These are phyloP conservation scores for Rhynchosporium secalis DNA, from an alignment of 2,329 filamentous ascomycete genomes.

Conservation along the genomic window DNA sequence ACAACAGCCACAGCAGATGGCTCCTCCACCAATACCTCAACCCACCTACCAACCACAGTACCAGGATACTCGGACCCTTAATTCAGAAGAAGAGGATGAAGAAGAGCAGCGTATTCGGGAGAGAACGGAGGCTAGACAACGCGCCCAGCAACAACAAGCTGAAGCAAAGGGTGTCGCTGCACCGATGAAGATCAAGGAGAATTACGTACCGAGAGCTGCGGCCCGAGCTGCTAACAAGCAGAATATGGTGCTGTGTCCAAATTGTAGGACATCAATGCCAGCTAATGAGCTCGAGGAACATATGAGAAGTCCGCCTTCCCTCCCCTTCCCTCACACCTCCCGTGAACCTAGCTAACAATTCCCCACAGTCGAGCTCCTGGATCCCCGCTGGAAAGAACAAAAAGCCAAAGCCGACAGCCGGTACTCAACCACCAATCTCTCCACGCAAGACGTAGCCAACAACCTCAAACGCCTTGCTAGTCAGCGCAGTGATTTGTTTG, in stretches of 20 bases:
- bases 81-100: slow-evolving; percentile 55
- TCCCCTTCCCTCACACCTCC: not conserved
- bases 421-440: slow-evolving; percentile 81
- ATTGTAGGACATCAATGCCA: slow-evolving; percentile 88
- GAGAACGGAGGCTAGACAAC: slow-evolving; percentile 57
- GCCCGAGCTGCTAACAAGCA: slow-evolving; percentile 68
- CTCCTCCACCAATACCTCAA: slow-evolving; percentile 45
- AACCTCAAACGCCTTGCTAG: slow-evolving; percentile 94
- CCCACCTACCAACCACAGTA: slow-evolving; percentile 40
- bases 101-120: slow-evolving; percentile 65
- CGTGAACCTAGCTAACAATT: slow-evolving; percentile 23
- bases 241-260: slow-evolving; percentile 76
- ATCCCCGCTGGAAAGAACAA: slow-evolving; percentile 95
- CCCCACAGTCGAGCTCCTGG: slow-evolving; percentile 73
- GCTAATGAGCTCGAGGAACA: slow-evolving; percentile 86
- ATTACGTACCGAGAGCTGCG: slow-evolving; percentile 85
- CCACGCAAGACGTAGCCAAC: slow-evolving; percentile 83
- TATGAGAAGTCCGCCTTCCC: slow-evolving; percentile 68
- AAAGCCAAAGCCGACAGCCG: slow-evolving; percentile 85
- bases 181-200: slow-evolving; percentile 87
- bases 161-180: slow-evolving; percentile 67
- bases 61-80: slow-evolving; percentile 35
- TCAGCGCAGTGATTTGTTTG: slow-evolving; percentile 85
- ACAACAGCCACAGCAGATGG: slow-evolving; percentile 40
- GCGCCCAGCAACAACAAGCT: slow-evolving; percentile 75